Base-by-base conservation (phyloP, 1,284 basidiomycete genomes). In the Trichosporon sp. region DNA sequence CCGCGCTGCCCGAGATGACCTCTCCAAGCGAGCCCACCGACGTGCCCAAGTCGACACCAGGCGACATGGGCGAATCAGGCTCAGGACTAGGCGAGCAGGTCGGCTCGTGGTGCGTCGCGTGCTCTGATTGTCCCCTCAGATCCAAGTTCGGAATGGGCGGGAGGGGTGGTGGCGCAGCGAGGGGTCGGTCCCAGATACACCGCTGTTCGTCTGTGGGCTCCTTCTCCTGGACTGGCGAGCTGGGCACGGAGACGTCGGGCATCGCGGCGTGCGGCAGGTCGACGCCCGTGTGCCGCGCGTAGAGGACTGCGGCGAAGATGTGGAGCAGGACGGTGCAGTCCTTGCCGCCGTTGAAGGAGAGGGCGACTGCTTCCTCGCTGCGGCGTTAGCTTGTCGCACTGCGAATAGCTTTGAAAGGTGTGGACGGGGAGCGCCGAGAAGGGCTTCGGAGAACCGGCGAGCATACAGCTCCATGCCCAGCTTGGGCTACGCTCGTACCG, bases 291-390 rank as follows among this genome's bases (percentile, higher is more conserved):
- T 83, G 80, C 40, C 82, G 77, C 19, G 78, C 77, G 68, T 79
- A 83, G 1, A 94, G 85, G 12, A 89, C 89, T 0, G 90, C 92
- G 2, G 91, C 90, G 67, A 93, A 91, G 46, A 99, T 89, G 82
- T 98, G 96, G 2, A 98, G 87, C 26, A 99, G 88, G 11, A 98
- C 95, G 0, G 96, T 98, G 81, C 95, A 98, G 80, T 99, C 96
- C 83, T 99, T 99, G 61, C 96, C 96, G 12, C 96, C 96, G 77
- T 99, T 99, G 86, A 98, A 99, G 82, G 94, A 97, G 68, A 99
- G 87, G 4, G 92, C 91, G 14, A 94, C 85, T 68, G 87, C 86
- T 54, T 90, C 87, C 78, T 88, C 87, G 46, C 92, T 90, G 74
- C 3, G 2, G n/a, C 26, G 32, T 65, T 14, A 68, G 59, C 48